phyloP scores from a whole-genome alignment of 164 flowering plant genomes.

The Cinnamomum micranthum region DNA sequence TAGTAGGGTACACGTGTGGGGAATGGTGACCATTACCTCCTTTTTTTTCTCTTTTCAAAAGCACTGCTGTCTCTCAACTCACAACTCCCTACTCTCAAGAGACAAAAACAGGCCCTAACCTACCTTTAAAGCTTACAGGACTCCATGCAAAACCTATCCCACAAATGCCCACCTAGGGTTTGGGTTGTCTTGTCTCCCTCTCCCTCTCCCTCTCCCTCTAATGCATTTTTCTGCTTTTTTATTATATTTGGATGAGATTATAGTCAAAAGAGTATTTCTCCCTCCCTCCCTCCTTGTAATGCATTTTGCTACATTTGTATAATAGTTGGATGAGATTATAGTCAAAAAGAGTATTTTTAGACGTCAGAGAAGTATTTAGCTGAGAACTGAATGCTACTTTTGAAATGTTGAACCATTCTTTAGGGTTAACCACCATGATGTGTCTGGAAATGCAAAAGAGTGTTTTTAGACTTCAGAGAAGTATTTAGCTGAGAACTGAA shows the following conservation, averaged over 20 bases:
- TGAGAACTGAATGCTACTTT: neutral
- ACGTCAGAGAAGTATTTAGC: too few relatives aligned
- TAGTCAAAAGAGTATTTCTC: neutral
- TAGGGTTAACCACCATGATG: too few relatives aligned
- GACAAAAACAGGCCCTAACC: neutral
- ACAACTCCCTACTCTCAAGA: neutral
- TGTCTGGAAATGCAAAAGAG: neutral
- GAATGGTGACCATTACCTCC: neutral
- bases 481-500: neutral
- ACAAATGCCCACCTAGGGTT: neutral
- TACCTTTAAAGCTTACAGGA: neutral
- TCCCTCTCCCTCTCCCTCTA: neutral
- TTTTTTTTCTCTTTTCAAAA: too few relatives aligned
- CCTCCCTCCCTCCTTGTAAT: neutral
- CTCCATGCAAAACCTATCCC: neutral
- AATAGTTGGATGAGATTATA: neutral
- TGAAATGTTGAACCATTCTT: too few relatives aligned
- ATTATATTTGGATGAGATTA: neutral
- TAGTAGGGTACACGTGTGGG: neutral
- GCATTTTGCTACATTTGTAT: too few relatives aligned
- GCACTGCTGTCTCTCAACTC: neutral
- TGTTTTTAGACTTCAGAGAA: neutral
- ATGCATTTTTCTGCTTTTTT: too few relatives aligned
- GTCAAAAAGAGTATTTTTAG: neutral
- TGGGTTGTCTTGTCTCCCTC: neutral